Percentiles rank a stretch among this genome's conserved stretches.
Conservation (phyloP, 1,139 yeast genomes). For the Yamadazyma buinensis region DNA sequence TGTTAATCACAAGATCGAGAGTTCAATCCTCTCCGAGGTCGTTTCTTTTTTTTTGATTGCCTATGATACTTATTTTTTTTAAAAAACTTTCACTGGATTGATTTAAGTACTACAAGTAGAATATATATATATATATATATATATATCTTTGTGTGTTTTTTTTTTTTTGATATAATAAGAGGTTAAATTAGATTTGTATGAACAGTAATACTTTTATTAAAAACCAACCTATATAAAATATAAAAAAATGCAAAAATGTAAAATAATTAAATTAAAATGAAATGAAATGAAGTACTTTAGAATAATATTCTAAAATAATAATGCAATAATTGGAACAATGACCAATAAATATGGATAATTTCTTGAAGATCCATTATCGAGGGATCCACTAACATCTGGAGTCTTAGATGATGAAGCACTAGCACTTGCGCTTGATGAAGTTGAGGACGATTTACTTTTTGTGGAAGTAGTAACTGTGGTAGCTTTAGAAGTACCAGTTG, state of each 20-base stretch:
- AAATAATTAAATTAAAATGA: slow-evolving; percentile 2
- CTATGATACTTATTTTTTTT: no score
- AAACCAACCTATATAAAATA: slow-evolving; percentile 3
- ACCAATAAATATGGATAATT: slow-evolving; percentile 2
- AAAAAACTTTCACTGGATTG: no score
- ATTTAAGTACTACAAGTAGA: no score
- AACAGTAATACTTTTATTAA: background rate
- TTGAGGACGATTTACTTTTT: background rate
- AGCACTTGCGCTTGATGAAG: background rate
- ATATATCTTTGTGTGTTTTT: no score
- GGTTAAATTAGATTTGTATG: no score
- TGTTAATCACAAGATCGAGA: slow-evolving; percentile 48
- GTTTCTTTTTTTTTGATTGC: slow-evolving; percentile 14
- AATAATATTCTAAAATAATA: slow-evolving; percentile 1
- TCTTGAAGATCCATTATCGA: slow-evolving; percentile 3
- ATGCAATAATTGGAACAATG: slow-evolving; percentile 4
- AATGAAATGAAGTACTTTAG: slow-evolving; percentile 1
- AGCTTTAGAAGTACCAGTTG: slow-evolving; percentile 2
- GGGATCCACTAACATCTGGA: slow-evolving; percentile 3
- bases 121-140: no score
- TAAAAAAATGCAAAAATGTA: background rate
- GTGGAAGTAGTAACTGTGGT: slow-evolving; percentile 1
- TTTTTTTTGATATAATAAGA: no score
- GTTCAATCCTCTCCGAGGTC: slow-evolving; percentile 47
- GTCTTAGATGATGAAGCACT: background rate